Conservation (phyloP, 192 early-diverging fungal species). For the Funneliformis mosseae region DNA sequence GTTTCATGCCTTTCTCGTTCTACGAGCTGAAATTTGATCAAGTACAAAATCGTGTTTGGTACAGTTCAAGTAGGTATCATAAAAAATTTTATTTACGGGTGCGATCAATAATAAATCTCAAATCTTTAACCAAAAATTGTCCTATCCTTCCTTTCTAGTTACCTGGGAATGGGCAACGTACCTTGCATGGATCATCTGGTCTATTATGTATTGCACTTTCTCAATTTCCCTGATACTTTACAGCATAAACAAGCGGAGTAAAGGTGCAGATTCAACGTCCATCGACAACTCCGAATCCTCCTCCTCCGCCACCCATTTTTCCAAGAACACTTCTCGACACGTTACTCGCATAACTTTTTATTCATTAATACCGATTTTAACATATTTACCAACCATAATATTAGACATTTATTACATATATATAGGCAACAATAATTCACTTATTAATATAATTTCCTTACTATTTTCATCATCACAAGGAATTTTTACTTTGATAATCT, state of each 20-base stretch:
- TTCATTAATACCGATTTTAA: not conserved
- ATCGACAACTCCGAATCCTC: not conserved
- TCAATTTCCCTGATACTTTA: not conserved
- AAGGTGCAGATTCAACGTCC: not conserved
- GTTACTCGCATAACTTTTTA: not conserved
- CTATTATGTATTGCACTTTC: not conserved
- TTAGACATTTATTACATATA: not conserved
- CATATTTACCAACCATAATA: not conserved
- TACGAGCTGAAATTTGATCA: not conserved
- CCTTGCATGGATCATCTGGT: not conserved
- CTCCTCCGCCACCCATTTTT: no score
- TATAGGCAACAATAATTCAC: not conserved
- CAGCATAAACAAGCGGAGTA: not conserved
- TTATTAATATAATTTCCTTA: not conserved
- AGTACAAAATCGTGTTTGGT: not conserved
- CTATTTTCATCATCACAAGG: not conserved
- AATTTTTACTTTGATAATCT: not conserved
- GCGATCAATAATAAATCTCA: no score
- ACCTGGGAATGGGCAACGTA: not conserved
- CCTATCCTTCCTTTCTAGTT: not conserved
- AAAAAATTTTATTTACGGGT: no score
- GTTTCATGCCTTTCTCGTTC: not conserved
- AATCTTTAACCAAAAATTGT: no score
- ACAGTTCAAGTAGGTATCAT: not conserved
- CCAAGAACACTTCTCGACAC: not conserved